Conservation (phyloP, 129 eudicot species). For the Tagetes erecta region DNA sequence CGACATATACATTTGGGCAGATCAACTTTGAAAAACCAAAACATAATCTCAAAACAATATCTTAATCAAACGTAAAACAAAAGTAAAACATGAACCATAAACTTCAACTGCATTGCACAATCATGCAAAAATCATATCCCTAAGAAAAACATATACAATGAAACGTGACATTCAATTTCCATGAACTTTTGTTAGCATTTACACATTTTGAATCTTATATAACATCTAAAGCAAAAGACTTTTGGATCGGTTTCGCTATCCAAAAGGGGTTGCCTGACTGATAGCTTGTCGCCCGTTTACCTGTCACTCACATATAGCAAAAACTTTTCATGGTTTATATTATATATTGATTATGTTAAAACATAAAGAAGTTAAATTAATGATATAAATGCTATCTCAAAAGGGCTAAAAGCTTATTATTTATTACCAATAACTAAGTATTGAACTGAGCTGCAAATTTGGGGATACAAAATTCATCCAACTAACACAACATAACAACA, state of each 20-base stretch:
- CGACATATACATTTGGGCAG: neutral
- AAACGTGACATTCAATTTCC: neutral
- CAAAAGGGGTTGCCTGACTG: too few relatives aligned
- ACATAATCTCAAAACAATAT: neutral
- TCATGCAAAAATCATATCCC: neutral
- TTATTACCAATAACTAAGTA: too few relatives aligned
- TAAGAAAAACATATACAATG: neutral
- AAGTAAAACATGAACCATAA: conserved; percentile 11
- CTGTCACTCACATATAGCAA: too few relatives aligned
- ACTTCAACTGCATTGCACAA: neutral
- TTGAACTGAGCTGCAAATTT: neutral
- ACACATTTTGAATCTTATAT: neutral
- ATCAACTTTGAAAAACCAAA: neutral
- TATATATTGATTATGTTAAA: too few relatives aligned
- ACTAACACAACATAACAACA: neutral
- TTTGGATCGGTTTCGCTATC: neutral
- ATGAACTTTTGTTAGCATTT: neutral
- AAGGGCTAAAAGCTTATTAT: too few relatives aligned
- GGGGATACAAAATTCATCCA: neutral
- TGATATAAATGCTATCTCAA: too few relatives aligned
- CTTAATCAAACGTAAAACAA: neutral
- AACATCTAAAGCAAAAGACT: neutral
- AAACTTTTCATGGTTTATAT: too few relatives aligned
- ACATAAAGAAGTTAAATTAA: too few relatives aligned
- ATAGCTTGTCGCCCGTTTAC: too few relatives aligned